Percentiles rank a stretch among this genome's conserved stretches.
Conservation (phyloP, 2,329 filamentous ascomycete species). For the Colletotrichum horii region DNA sequence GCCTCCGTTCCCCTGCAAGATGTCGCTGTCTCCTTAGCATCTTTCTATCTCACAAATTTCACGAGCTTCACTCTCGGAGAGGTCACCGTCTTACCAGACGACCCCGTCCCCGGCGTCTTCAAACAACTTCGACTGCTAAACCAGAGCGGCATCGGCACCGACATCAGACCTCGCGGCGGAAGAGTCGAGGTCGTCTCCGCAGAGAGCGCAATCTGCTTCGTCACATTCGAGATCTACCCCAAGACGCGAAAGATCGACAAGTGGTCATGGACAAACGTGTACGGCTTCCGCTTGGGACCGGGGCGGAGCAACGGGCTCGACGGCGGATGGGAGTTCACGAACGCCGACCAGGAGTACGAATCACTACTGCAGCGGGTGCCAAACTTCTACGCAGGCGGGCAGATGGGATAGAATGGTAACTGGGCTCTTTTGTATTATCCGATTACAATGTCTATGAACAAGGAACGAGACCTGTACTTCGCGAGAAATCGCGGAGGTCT, state of each 20-base stretch:
- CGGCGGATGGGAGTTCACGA: conserved; percentile 24
- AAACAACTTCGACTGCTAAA: not conserved
- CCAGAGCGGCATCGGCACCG: conserved; percentile 20
- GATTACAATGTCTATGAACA: not conserved
- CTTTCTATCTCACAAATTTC: conserved; percentile 8
- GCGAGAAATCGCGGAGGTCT: not conserved
- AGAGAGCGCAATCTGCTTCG: conserved; percentile 5
- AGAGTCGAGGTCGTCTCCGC: not conserved
- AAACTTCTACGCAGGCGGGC: conserved; percentile 21
- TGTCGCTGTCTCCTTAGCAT: not conserved
- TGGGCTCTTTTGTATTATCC: not conserved
- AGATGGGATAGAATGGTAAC: not conserved
- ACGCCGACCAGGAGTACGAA: conserved; percentile 31
- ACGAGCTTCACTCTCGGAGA: not conserved
- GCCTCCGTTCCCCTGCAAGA: not conserved
- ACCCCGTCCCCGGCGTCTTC: not conserved
- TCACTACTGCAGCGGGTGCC: conserved; percentile 25
- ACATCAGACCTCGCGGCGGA: not conserved
- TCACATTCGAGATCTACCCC: conserved; percentile 7
- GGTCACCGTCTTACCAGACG: not conserved
- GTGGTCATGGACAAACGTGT: conserved; percentile 8
- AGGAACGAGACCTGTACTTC: not conserved
- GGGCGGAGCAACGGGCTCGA: conserved; percentile 19
- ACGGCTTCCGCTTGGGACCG: not conserved
- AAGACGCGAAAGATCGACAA: not conserved